A percentile compares a stretch with the other conserved stretches of the same genome.
Evolutionary conservation across 2,329 filamentous ascomycete species (phyloP).

Genomic region (Teratosphaeria nubilosa): DNA sequence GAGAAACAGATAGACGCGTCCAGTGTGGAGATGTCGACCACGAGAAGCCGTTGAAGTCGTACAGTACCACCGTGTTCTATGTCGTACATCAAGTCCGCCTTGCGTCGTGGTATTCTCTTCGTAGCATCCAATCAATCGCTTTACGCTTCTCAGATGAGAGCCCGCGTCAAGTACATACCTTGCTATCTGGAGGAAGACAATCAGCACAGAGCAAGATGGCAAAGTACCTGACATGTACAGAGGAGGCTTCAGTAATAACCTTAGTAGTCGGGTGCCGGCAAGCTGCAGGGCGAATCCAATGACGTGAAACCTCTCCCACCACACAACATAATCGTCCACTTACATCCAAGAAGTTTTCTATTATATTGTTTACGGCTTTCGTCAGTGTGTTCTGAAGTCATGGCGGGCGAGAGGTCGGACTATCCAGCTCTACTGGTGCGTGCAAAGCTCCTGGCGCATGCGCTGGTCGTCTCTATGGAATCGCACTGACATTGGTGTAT

Average conservation of each 20-base stretch:
- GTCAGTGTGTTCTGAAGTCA: conserved; percentile 8
- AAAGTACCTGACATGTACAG: background rate
- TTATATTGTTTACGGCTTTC: background rate
- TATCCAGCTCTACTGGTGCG: conserved; percentile 92
- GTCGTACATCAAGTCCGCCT: too few relatives aligned
- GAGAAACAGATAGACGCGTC: background rate
- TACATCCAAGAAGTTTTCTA: background rate
- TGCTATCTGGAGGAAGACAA: background rate
- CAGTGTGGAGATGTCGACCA: background rate
- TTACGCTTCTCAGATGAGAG: background rate
- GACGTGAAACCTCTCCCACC: background rate
- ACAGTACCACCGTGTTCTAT: too few relatives aligned
- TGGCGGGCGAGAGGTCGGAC: conserved; percentile 60
- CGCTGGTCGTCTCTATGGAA: background rate
- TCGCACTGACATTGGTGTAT: conserved; percentile 6
- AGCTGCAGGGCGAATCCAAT: background rate
- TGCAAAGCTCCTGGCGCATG: conserved; percentile 8
- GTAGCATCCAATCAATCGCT: too few relatives aligned
- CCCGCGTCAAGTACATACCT: background rate
- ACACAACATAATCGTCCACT: background rate
- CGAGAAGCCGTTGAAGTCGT: too few relatives aligned
- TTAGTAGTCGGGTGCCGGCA: background rate
- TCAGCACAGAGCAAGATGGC: background rate
- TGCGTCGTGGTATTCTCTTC: too few relatives aligned
- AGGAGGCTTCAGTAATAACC: background rate